Evolutionary conservation across 192 early-diverging fungal genomes (phyloP).

Genomic region (Coemansia sp.): DNA sequence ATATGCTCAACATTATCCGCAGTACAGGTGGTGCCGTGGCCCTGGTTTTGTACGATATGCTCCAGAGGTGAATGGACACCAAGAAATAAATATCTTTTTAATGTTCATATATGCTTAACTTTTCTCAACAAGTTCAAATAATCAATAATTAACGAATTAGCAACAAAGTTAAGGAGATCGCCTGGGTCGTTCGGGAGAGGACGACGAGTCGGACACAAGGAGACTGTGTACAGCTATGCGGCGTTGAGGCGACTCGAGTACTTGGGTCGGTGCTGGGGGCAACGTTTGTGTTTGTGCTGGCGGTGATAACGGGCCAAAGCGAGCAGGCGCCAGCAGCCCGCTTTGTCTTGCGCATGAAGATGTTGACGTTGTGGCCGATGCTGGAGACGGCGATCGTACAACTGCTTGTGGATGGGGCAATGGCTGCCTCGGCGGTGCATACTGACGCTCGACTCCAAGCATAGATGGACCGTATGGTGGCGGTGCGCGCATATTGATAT

Average conservation of each 20-base stretch:
- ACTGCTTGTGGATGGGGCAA: neutral
- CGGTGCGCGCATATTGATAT: constrained; percentile 6
- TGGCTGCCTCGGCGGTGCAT: neutral
- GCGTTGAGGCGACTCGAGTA: constrained; percentile 15
- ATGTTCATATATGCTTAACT: neutral
- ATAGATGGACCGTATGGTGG: neutral
- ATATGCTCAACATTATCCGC: constrained; percentile 98
- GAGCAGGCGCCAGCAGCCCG: constrained; percentile 69
- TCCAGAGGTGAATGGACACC: constrained; percentile 57
- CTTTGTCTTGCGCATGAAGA: constrained; percentile 1
- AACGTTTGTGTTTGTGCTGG: neutral
- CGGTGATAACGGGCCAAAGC: constrained; percentile 1
- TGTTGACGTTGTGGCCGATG: constrained; percentile 3
- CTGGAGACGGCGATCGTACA: constrained; percentile 11
- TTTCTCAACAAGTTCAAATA: neutral
- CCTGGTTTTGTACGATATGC: constrained; percentile 77
- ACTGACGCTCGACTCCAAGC: constrained; percentile 4
- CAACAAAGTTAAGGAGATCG: constrained; percentile 11
- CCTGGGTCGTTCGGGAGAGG: constrained; percentile 31
- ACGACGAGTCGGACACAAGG: constrained; percentile 39
- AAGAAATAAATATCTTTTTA: constrained; percentile 46
- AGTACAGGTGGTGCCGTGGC: constrained; percentile 96
- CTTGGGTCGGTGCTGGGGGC: neutral
- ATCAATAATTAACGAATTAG: neutral
- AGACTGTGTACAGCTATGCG: constrained; percentile 43